phyloP scores from a whole-genome alignment of 345 rosid species.

The Brassica juncea region DNA sequence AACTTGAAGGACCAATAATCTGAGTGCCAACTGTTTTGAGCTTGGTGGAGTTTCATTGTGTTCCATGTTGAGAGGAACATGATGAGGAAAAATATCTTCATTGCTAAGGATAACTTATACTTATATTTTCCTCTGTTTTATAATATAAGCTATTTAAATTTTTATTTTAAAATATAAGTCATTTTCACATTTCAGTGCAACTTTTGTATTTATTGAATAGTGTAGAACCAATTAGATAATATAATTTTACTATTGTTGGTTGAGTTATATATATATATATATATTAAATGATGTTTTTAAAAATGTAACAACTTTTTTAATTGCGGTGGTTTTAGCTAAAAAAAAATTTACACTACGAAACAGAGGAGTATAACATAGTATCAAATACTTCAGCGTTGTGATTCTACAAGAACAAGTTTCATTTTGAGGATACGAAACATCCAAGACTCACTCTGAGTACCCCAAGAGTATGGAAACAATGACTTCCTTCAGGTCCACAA shows the following conservation, averaged over 20 bases:
- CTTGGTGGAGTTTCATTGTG: conserved; percentile 58
- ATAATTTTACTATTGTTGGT: too few species aligned
- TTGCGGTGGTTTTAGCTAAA: neutral
- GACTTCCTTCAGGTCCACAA: conserved; percentile 61
- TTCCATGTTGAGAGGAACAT: conserved; percentile 66
- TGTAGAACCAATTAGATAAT: neutral
- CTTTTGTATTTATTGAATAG: too few species aligned
- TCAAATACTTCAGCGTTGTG: neutral
- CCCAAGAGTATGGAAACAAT: conserved; percentile 66
- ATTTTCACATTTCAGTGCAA: neutral
- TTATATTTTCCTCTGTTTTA: neutral
- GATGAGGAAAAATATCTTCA: conserved; percentile 74
- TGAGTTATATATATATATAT: too few species aligned
- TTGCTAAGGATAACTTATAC: neutral
- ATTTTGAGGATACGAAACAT: conserved; percentile 76
- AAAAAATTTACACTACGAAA: neutral
- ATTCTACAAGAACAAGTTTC: neutral
- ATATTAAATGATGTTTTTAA: neutral
- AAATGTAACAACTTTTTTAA: too few species aligned
- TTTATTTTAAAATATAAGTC: too few species aligned
- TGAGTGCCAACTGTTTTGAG: conserved; percentile 73
- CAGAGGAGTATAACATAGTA: neutral
- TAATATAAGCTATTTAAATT: too few species aligned
- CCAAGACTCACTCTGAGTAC: conserved; percentile 92
- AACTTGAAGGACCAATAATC: conserved; percentile 65